Percentiles rank a stretch among this genome's conserved stretches.
These are phyloP conservation scores for Pyrenochaeta sp. DNA, from an alignment of 2,329 filamentous ascomycete genomes.

Conservation along the genomic window DNA sequence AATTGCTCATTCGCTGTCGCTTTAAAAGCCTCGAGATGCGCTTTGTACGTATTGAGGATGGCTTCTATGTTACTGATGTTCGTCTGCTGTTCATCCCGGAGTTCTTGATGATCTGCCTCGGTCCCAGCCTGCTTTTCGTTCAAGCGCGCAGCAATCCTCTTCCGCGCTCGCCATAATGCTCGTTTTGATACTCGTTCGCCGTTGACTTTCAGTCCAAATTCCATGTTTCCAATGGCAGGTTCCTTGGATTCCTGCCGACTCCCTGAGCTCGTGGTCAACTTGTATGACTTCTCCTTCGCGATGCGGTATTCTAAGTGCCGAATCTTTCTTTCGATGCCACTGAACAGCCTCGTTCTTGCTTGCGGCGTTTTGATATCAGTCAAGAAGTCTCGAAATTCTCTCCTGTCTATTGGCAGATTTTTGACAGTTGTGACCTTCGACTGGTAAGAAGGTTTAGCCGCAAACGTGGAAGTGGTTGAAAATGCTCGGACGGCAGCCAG, in stretches of 20 bases:
- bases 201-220: background rate
- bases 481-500: slow-evolving; percentile 5
- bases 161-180: background rate
- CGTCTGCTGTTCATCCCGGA: background rate
- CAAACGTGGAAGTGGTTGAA: slow-evolving; percentile 5
- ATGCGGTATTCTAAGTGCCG: background rate
- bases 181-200: background rate
- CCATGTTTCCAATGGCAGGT: background rate
- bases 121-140: background rate
- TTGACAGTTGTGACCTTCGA: background rate
- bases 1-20: background rate
- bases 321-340: slow-evolving; percentile 3
- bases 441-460: background rate
- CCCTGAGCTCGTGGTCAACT: background rate
- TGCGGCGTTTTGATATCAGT: background rate
- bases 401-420: background rate
- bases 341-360: background rate
- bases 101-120: background rate
- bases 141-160: background rate
- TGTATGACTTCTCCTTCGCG: background rate
- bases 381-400: background rate
- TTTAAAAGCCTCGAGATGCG: background rate
- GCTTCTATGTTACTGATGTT: background rate
- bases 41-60: background rate
- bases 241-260: background rate